phyloP scores from a whole-genome alignment of 1,139 yeast species.

The Protomyces macrosporus region DNA sequence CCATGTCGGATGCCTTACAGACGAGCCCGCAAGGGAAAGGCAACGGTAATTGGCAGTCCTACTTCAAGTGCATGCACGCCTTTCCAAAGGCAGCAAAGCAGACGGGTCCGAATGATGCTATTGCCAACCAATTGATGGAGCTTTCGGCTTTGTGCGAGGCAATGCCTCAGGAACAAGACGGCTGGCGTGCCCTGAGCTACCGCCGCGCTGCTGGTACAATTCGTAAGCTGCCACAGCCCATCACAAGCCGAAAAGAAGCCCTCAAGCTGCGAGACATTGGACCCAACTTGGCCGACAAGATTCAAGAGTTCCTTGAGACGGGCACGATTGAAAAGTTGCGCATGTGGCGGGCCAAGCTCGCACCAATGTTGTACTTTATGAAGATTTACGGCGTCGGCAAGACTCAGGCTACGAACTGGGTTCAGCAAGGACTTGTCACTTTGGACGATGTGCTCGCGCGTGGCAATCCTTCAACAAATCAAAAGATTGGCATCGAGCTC shows the following conservation, averaged over 20 bases:
- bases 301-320: slow-evolving; percentile 47
- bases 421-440: slow-evolving; percentile 42
- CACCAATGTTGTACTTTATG: slow-evolving; percentile 40
- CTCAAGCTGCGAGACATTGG: slow-evolving; percentile 46
- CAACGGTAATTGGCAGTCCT: not conserved
- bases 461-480: slow-evolving; percentile 41
- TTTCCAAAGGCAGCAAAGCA: not conserved
- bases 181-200: slow-evolving; percentile 47
- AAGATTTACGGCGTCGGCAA: slow-evolving; percentile 55
- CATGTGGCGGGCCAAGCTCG: slow-evolving; percentile 33
- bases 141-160: slow-evolving; percentile 41
- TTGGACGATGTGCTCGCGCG: slow-evolving; percentile 43
- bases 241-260: slow-evolving; percentile 45
- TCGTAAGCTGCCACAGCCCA: slow-evolving; percentile 36
- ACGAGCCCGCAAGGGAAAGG: not conserved
- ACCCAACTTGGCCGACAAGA: slow-evolving; percentile 45
- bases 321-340: slow-evolving; percentile 43
- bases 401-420: slow-evolving; percentile 46
- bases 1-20: not conserved
- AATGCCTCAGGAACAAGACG: slow-evolving; percentile 38
- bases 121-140: slow-evolving; percentile 34
- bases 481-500: slow-evolving; percentile 47
- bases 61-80: slow-evolving; percentile 7
- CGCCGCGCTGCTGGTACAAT: slow-evolving; percentile 46
- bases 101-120: not conserved